Conservation (phyloP, 257 asterid species). For the Apocynum venetum region DNA sequence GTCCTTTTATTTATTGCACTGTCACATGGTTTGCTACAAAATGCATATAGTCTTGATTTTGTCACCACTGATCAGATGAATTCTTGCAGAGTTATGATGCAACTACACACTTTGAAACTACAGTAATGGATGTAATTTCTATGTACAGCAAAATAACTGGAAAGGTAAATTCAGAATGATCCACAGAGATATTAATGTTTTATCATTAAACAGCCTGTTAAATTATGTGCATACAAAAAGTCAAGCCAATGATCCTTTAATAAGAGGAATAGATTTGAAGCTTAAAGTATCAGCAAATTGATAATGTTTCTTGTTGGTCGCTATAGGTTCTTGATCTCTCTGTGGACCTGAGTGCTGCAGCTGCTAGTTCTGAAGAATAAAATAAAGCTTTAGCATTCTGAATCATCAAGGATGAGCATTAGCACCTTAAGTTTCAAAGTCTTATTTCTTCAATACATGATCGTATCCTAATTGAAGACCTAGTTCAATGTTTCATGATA, state of each 20-base stretch:
- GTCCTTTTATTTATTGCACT: too few relatives aligned
- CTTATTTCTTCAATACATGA: neutral
- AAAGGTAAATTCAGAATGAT: constrained; percentile 40
- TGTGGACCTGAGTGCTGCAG: constrained; percentile 92
- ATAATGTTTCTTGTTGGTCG: neutral
- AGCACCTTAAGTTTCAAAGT: neutral
- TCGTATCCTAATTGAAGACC: neutral
- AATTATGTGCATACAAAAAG: neutral
- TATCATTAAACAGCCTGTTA: neutral
- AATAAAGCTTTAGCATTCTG: neutral
- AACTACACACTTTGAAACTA: constrained; percentile 84
- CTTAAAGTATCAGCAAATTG: neutral
- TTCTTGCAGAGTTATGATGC: constrained; percentile 77
- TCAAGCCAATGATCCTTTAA: neutral
- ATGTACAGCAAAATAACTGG: constrained; percentile 86
- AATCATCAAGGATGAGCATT: neutral
- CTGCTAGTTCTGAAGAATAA: constrained; percentile 63
- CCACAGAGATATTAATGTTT: neutral
- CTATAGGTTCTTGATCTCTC: constrained; percentile 80
- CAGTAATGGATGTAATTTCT: constrained; percentile 66
- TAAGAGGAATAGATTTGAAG: neutral
- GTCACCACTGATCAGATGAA: neutral
- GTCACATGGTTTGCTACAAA: too few relatives aligned
- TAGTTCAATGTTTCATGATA: neutral
- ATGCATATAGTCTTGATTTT: neutral